Evolutionary conservation across 129 eudicot species (phyloP), one percentile per base, ranked within the genome.

Genomic region (Mikania micrantha): DNA sequence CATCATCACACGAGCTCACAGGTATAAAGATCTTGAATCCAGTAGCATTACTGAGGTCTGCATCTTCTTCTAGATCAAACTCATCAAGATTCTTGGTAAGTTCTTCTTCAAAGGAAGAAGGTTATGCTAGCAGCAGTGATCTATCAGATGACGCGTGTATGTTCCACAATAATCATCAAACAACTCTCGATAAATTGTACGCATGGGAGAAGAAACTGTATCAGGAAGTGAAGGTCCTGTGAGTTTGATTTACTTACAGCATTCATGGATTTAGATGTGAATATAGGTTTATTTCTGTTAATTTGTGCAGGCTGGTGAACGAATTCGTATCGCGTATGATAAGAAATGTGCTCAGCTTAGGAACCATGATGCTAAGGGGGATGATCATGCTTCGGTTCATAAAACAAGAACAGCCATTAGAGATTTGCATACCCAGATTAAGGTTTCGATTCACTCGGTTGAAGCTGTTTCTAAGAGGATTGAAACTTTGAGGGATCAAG

Each of bases 211-310:
- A 93, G 68, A 89, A 90, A 79, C 91, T 93, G 12, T 93, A 93
- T 77, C 85, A 89, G 70, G 93, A 93, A 89, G 99, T 93, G 61
- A 84, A 93, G 96, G 99, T n/a, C n/a, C n/a, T n/a, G n/a, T n/a
- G n/a, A n/a, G n/a, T n/a, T n/a, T n/a, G n/a, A n/a, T n/a, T n/a
- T n/a, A n/a, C n/a, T n/a, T n/a, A n/a, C n/a, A n/a, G 3, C 53
- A 50, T 50, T 50, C 58, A 20, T 50, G 29, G 58, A 20, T 50
- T 50, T 47, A 19, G 1, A 13, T 5, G 20, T 56, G 21, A 3
- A 15, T 16, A 9, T 66, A 28, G 15, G 15, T 53, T 52, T 31
- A 17, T 72, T 34, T 58, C n/a, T 64, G 36, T 36, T 72, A 19
- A 57, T 42, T 53, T 39, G 35, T 0, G 27, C 80, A 93, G 99